Evolutionary conservation across 78 protist genomes (phyloP), one percentile per base, ranked within the genome.

Genomic region (Diacronema lutheri): DNA sequence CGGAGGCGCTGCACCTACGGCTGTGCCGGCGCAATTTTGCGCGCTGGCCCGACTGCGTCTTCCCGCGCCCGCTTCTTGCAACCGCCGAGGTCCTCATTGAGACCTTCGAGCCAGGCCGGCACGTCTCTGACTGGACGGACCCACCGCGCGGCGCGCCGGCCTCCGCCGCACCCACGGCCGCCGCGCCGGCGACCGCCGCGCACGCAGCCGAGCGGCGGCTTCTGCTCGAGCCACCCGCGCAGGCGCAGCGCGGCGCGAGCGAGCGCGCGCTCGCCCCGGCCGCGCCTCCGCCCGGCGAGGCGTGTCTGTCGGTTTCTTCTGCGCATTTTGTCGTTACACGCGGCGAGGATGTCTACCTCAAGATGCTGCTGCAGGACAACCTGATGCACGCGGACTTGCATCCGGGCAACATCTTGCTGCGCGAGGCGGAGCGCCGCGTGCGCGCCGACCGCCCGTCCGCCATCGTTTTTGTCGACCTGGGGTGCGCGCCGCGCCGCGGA

Each of bases 321-420:
- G 10, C 37, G 72, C 44, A n/a, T 41, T 56, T 21, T n/a, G 12
- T 77, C 16, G 77, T 65, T 13, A 11, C 6, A 13, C 41, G 68
- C 13, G 87, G 87, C 2, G 79, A 13, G 26, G 79, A 83, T 68
- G 56, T 69, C 21, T 83, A 83, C 87, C 60, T 60, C 35, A 46
- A 83, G 81, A 83, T 83, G 87, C 87, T 83, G 20, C 80, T 83
- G 33, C 19, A 0, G 46, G 87, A 83, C 38, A 83, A 83, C 57
- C 80, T 83, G 50, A 83, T 83, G 87, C 87, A 83, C 38, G 87
- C 87, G 10, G 87, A 83, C 60, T 46, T 83, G 38, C 80, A 83
- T 23, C 81, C 81, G 4, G 68, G 83, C 25, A 78, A 55, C 64
- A 16, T 55, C 11, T 40, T 55, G n/a, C 21, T 46, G 33, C 58